Conservation (phyloP, 768 basidiomycete genomes). For the Chlorophyllum brunneum region DNA sequence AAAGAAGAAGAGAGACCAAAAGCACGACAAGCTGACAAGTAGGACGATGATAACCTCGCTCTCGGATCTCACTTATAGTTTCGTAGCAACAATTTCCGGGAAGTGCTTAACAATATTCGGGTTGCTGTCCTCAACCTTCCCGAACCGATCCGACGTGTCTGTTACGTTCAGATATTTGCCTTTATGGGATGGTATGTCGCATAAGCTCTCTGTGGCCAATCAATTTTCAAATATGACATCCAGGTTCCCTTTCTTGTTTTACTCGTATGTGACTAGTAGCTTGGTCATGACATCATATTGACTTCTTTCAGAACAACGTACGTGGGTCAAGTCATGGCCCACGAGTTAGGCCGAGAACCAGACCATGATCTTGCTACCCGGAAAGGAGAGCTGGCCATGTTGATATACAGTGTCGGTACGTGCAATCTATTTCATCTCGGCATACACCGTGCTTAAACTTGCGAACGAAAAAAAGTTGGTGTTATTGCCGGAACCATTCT, state of each 20-base stretch:
- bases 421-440: slow-evolving; percentile 10
- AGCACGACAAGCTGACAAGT: slow-evolving; percentile 35
- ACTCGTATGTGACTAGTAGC: slow-evolving; percentile 49
- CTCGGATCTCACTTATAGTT: neutral
- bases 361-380: slow-evolving; percentile 81
- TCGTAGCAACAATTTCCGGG: slow-evolving; percentile 51
- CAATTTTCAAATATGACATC: slow-evolving; percentile 2
- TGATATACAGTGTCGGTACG: slow-evolving; percentile 85
- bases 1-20: slow-evolving; percentile 69
- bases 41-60: slow-evolving; percentile 18
- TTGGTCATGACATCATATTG: neutral
- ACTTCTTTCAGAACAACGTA: slow-evolving; percentile 71
- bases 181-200: slow-evolving; percentile 88
- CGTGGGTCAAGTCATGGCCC: slow-evolving; percentile 91
- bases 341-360: slow-evolving; percentile 68
- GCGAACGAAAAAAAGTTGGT: slow-evolving; percentile 56
- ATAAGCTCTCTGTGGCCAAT: neutral
- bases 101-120: slow-evolving; percentile 77
- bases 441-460: slow-evolving; percentile 13
- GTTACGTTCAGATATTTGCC: slow-evolving; percentile 90
- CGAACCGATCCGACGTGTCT: slow-evolving; percentile 81
- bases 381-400: slow-evolving; percentile 83
- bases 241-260: slow-evolving; percentile 96
- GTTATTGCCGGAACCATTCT: slow-evolving; percentile 78
- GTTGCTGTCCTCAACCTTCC: slow-evolving; percentile 72